Evolutionary conservation across 139 green algal species (phyloP).

Genomic region (Spirogloea muscicola): DNA sequence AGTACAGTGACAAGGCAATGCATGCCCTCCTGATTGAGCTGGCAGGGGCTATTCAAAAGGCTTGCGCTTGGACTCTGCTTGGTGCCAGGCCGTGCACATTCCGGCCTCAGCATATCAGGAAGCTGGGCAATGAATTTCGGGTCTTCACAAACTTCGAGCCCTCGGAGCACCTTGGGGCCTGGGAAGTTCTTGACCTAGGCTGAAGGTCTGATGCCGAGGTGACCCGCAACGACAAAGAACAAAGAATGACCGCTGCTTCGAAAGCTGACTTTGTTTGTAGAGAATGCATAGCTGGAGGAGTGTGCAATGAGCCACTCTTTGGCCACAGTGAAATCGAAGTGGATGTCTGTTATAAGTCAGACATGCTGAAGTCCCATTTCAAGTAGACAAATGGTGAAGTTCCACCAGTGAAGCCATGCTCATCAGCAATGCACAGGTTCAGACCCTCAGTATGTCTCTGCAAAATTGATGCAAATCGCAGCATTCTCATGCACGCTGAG

Average conservation of each 20-base stretch:
- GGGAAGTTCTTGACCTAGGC: too few species aligned
- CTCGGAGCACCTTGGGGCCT: constrained; percentile 16
- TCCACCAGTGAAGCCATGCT: constrained; percentile 18
- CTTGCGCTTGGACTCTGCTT: constrained; percentile 13
- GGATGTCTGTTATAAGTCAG: constrained; percentile 22
- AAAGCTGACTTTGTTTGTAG: too few species aligned
- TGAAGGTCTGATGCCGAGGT: too few species aligned
- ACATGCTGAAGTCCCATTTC: constrained; percentile 31
- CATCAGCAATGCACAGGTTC: constrained; percentile 27
- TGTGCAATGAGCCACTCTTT: too few species aligned
- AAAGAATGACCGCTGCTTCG: too few species aligned
- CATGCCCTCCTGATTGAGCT: too few species aligned
- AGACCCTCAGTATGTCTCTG: constrained; percentile 16
- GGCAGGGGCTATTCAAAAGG: constrained; percentile 42
- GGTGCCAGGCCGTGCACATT: constrained; percentile 31
- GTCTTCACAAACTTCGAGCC: constrained; percentile 44
- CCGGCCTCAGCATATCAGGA: constrained; percentile 46
- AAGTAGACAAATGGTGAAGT: constrained; percentile 8
- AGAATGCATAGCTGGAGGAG: too few species aligned
- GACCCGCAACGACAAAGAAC: too few species aligned
- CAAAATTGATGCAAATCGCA: constrained; percentile 16
- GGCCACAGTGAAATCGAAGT: too few species aligned
- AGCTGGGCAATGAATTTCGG: constrained; percentile 57
- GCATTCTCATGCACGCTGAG: constrained; percentile 14
- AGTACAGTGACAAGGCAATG: too few species aligned